phyloP scores from a whole-genome alignment of 2,329 filamentous ascomycete species.

The Cercospora canescens region DNA sequence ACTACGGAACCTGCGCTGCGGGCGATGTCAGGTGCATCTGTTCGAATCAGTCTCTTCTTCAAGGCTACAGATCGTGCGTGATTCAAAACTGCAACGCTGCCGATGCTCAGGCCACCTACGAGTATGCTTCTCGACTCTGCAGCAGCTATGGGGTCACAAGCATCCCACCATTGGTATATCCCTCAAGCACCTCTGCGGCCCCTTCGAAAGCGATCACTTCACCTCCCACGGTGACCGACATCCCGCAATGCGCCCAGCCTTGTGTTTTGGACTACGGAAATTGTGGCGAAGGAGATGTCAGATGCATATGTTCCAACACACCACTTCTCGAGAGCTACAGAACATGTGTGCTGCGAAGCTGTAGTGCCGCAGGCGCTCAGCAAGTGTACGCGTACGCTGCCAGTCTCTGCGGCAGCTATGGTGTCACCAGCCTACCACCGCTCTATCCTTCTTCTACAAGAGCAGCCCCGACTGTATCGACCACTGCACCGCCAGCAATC shows the following conservation, averaged over 20 bases:
- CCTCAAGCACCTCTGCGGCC: not conserved
- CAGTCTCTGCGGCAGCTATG: not conserved
- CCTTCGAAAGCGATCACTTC: not conserved
- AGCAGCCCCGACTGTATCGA: too few species aligned
- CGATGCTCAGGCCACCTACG: not conserved
- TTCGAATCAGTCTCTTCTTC: not conserved
- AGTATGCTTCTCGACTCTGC: constrained; percentile 1
- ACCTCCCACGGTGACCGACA: not conserved
- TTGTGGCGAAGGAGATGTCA: not conserved
- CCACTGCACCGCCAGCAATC: not conserved
- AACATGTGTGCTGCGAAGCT: not conserved
- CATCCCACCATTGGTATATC: not conserved
- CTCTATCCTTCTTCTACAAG: not conserved
- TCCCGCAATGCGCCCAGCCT: not conserved
- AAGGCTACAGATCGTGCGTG: not conserved
- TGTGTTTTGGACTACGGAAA: not conserved
- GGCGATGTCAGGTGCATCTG: not conserved
- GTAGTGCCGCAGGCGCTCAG: not conserved
- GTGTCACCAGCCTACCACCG: not conserved
- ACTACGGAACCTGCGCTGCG: not conserved
- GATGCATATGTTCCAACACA: constrained; percentile 7
- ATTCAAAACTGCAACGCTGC: not conserved
- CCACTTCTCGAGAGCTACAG: constrained; percentile 3
- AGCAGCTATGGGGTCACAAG: not conserved
- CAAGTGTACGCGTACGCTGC: not conserved